A percentile compares a stretch with the other conserved stretches of the same genome.
Conservation (phyloP, 805 yeast genomes). For the Kazachstania viticola region DNA sequence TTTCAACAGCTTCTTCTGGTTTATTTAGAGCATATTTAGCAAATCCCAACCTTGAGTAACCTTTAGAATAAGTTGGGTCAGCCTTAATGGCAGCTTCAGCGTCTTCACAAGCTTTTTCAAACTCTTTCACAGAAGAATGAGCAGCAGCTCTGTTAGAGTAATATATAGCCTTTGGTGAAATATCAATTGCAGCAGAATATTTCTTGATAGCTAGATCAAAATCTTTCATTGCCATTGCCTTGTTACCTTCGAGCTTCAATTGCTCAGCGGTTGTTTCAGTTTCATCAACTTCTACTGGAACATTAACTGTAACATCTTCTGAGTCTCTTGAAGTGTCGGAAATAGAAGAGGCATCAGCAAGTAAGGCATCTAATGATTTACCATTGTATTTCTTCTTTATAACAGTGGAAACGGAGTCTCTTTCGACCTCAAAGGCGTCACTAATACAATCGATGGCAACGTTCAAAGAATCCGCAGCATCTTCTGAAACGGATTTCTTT, state of each 20-base stretch:
- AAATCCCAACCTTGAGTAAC: slow-evolving; percentile 88
- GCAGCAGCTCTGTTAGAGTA: slow-evolving; percentile 96
- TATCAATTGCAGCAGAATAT: slow-evolving; percentile 69
- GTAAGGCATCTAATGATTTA: slow-evolving; percentile 35
- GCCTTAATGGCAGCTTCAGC: slow-evolving; percentile 70
- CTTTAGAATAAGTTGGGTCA: slow-evolving; percentile 78
- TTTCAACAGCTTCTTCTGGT: slow-evolving; percentile 78
- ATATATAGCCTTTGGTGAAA: slow-evolving; percentile 64
- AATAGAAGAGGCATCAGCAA: slow-evolving; percentile 11
- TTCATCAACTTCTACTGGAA: slow-evolving; percentile 36
- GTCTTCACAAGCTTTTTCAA: slow-evolving; percentile 69
- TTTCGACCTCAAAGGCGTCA: slow-evolving; percentile 67
- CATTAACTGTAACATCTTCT: slow-evolving; percentile 33
- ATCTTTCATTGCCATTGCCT: slow-evolving; percentile 69
- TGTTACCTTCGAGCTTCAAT: slow-evolving; percentile 79
- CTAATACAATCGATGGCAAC: slow-evolving; percentile 89
- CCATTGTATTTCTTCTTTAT: slow-evolving; percentile 34
- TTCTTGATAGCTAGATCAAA: slow-evolving; percentile 60
- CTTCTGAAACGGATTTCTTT: slow-evolving; percentile 58
- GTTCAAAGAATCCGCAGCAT: slow-evolving; percentile 78
- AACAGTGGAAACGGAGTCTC: slow-evolving; percentile 31
- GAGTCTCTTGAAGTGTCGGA: slow-evolving; percentile 11
- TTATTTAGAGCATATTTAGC: slow-evolving; percentile 94
- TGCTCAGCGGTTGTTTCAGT: slow-evolving; percentile 66
- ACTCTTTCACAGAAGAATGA: slow-evolving; percentile 64